Conservation (phyloP, 805 yeast species). For the Pichia phayaonensis region DNA sequence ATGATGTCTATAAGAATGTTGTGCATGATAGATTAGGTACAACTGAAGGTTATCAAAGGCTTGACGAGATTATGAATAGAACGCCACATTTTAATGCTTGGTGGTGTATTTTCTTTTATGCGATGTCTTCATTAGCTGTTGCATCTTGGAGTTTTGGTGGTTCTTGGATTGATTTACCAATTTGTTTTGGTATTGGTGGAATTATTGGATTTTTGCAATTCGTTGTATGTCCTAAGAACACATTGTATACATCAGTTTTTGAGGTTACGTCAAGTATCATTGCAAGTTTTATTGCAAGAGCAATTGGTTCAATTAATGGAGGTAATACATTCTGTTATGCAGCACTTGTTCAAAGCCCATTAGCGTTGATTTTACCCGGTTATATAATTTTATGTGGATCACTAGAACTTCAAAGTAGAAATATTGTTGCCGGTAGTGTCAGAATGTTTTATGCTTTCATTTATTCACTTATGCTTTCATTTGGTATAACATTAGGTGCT, state of each 20-base stretch:
- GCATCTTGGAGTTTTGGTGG: slow-evolving; percentile 84
- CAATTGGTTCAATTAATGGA: slow-evolving; percentile 70
- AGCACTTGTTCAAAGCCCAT: slow-evolving; percentile 81
- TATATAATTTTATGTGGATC: slow-evolving; percentile 91
- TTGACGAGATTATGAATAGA: slow-evolving; percentile 58
- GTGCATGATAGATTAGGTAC: slow-evolving; percentile 85
- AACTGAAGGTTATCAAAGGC: slow-evolving; percentile 69
- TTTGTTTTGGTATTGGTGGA: slow-evolving; percentile 70
- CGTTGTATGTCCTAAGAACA: slow-evolving; percentile 72
- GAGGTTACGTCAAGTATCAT: slow-evolving; percentile 89
- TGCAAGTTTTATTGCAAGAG: slow-evolving; percentile 81
- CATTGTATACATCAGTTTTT: slow-evolving; percentile 80
- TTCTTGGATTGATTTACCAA: slow-evolving; percentile 84
- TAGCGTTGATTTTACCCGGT: slow-evolving; percentile 90
- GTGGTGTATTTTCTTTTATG: slow-evolving; percentile 74
- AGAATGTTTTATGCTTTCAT: slow-evolving; percentile 96
- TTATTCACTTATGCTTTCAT: slow-evolving; percentile 82
- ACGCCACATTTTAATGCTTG: slow-evolving; percentile 65
- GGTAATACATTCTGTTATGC: slow-evolving; percentile 74
- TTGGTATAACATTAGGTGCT: slow-evolving; percentile 91
- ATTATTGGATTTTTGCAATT: slow-evolving; percentile 81
- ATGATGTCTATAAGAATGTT: slow-evolving; percentile 77
- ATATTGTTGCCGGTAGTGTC: slow-evolving; percentile 88
- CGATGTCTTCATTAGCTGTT: slow-evolving; percentile 70
- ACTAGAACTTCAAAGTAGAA: slow-evolving; percentile 80